These are phyloP conservation scores for Phytophthora sp. DNA, from an alignment of 352 stramenopile genomes.

Conservation along the genomic window DNA sequence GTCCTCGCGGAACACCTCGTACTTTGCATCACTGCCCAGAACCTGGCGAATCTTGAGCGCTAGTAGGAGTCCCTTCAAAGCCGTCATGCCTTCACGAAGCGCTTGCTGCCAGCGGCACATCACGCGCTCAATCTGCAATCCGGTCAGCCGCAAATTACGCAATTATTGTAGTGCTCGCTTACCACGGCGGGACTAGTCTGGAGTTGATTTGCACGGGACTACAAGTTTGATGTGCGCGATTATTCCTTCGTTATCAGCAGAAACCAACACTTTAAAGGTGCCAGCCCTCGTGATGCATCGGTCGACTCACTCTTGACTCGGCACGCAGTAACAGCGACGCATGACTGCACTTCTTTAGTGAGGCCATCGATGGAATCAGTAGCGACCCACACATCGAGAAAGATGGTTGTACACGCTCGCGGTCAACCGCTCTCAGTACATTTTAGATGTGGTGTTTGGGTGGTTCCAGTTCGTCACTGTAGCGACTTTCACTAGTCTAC, in stretches of 20 bases:
- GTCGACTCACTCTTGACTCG: background rate
- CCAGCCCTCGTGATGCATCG: background rate
- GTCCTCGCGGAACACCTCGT: constrained; percentile 80
- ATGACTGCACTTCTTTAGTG: background rate
- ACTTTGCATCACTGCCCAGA: constrained; percentile 82
- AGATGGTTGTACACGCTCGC: background rate
- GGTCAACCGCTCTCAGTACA: background rate
- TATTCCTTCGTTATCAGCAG: too few species aligned
- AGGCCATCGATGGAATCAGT: background rate
- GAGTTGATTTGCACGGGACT: background rate
- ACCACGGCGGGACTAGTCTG: too few species aligned
- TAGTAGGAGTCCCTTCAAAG: too few species aligned
- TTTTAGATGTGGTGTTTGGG: background rate
- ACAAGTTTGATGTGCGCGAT: background rate
- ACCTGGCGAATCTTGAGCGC: constrained; percentile 81
- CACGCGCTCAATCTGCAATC: too few species aligned
- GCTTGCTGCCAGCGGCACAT: too few species aligned
- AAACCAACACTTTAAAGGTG: too few species aligned
- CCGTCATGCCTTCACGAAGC: too few species aligned
- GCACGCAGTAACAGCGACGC: background rate
- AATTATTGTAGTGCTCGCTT: too few species aligned
- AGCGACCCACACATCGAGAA: background rate
- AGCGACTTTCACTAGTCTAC: background rate
- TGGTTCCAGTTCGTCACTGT: background rate
- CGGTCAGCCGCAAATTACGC: too few species aligned